Evolutionary conservation across 2,329 filamentous ascomycete species (phyloP).

Genomic region (Fusarium goolgardi): DNA sequence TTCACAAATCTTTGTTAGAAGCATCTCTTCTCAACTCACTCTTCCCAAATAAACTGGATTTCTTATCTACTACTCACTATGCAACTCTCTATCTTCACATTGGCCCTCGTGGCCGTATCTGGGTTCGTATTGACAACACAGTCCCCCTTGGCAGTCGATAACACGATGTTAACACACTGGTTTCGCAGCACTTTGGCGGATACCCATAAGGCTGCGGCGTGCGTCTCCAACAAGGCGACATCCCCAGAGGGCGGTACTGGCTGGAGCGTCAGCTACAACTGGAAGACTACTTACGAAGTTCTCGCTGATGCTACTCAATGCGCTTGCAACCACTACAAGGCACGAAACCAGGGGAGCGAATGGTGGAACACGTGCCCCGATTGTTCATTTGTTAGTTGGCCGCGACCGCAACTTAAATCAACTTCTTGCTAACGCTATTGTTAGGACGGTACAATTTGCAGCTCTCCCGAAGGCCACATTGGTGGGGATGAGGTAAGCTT

Average conservation of each 20-base stretch:
- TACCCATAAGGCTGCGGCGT: not conserved
- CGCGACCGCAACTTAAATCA: too few relatives aligned
- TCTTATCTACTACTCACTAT: not conserved
- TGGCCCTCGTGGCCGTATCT: not conserved
- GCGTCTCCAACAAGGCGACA: not conserved
- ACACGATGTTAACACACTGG: not conserved
- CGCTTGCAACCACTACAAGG: not conserved
- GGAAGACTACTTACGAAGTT: not conserved
- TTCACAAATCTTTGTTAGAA: not conserved
- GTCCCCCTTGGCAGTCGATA: too few relatives aligned
- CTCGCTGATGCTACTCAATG: not conserved
- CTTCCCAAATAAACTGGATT: not conserved
- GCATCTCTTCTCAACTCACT: too few relatives aligned
- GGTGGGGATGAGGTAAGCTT: not conserved
- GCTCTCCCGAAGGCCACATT: not conserved
- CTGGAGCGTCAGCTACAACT: conserved; percentile 2
- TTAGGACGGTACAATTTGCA: not conserved
- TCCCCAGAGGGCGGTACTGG: not conserved
- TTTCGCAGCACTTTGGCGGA: not conserved
- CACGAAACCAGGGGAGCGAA: not conserved
- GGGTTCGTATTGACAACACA: not conserved
- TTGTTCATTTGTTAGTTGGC: not conserved
- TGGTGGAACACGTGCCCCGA: conserved; percentile 3
- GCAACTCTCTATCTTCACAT: not conserved
- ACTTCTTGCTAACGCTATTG: not conserved